Conservation (phyloP, 2,329 filamentous ascomycete species). For the Clonostachys rosea region DNA sequence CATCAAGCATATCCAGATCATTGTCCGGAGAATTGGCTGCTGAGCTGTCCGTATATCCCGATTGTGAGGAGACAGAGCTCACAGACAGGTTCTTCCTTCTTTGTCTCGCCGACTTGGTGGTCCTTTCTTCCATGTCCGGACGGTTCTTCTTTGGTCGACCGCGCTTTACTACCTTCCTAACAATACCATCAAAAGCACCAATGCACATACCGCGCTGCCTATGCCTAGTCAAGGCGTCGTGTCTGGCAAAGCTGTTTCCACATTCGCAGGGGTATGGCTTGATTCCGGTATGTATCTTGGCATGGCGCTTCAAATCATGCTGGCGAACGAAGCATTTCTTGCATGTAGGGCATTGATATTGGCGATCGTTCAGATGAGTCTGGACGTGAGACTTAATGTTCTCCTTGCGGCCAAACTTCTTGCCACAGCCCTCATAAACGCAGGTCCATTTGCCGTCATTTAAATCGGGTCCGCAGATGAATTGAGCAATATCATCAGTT, state of each 20-base stretch:
- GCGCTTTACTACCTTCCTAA: conserved; percentile 56
- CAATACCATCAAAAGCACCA: conserved; percentile 81
- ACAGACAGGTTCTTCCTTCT: conserved; percentile 48
- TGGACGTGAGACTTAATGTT: conserved; percentile 99
- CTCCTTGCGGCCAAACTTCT: conserved; percentile 93
- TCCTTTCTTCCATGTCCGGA: conserved; percentile 1
- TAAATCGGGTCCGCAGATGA: conserved; percentile 68
- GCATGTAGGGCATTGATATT: conserved; percentile 91
- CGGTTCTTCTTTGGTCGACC: conserved; percentile 54
- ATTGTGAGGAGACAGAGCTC: conserved; percentile 47
- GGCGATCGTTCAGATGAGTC: conserved; percentile 93
- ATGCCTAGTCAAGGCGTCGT: conserved; percentile 92
- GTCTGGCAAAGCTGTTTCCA: conserved; percentile 89
- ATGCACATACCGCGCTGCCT: conserved; percentile 95
- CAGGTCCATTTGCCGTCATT: conserved; percentile 77
- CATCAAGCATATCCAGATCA: conserved; percentile 19
- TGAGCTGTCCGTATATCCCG: conserved; percentile 53
- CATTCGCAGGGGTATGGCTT: conserved; percentile 95
- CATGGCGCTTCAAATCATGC: conserved; percentile 94
- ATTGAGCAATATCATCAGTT: conserved; percentile 74
- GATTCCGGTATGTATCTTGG: conserved; percentile 94
- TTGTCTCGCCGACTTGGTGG: conserved; percentile 39
- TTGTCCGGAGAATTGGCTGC: conserved; percentile 47
- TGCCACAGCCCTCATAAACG: conserved; percentile 73
- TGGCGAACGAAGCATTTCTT: conserved; percentile 95